Percentiles rank a stretch among this genome's conserved stretches.
Evolutionary conservation across 2,329 filamentous ascomycete species (phyloP).

Genomic region (Aspergillus versicolor): DNA sequence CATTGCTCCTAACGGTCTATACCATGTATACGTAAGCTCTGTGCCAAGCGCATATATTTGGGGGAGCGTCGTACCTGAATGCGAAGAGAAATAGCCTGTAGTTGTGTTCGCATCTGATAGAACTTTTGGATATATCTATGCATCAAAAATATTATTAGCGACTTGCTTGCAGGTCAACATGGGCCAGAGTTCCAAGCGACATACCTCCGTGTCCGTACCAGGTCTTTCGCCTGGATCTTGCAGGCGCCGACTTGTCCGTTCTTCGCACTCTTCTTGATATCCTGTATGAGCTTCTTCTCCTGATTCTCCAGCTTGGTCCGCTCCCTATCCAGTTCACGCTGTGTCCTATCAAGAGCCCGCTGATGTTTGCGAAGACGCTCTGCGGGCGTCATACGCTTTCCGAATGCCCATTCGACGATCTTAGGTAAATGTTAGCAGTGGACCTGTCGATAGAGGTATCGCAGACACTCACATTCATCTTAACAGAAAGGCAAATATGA

Average conservation of each 20-base stretch:
- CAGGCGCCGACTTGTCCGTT: conserved; percentile 98
- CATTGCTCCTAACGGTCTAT: conserved; percentile 94
- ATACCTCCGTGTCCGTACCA: conserved; percentile 83
- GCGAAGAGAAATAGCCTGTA: conserved; percentile 91
- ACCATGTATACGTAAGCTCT: conserved; percentile 11
- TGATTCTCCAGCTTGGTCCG: conserved; percentile 96
- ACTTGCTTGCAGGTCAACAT: background rate
- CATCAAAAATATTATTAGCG: conserved; percentile 2
- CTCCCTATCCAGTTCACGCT: conserved; percentile 92
- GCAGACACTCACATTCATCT: conserved; percentile 41
- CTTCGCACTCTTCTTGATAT: conserved; percentile 98
- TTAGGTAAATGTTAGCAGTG: conserved; percentile 41
- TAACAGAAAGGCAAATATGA: conserved; percentile 3
- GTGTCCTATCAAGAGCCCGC: conserved; percentile 93
- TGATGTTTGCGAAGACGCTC: conserved; percentile 70
- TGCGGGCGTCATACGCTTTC: conserved; percentile 97
- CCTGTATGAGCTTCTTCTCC: conserved; percentile 91
- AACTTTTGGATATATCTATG: conserved; percentile 92
- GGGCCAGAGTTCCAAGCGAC: conserved; percentile 12
- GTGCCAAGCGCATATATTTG: background rate
- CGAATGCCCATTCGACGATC: conserved; percentile 99
- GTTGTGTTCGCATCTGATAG: conserved; percentile 94
- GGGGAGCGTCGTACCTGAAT: conserved; percentile 69
- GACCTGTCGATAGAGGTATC: background rate
- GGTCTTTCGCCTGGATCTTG: conserved; percentile 96